phyloP scores from a whole-genome alignment of 352 stramenopile species.

The Blastocystis sp. region DNA sequence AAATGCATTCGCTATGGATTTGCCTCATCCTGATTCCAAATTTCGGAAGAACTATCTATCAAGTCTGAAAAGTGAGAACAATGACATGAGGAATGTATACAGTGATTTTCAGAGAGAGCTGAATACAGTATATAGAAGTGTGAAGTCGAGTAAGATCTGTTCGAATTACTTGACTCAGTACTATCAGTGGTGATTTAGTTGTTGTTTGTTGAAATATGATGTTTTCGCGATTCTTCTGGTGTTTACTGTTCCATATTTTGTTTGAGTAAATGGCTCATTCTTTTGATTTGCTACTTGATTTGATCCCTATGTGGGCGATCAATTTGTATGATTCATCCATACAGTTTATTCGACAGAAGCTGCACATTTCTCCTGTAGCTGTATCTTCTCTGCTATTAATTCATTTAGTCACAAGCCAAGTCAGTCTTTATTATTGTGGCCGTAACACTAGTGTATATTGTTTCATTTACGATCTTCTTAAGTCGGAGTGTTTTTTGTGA shows the following conservation, averaged over 20 bases:
- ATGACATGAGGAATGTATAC: conserved; percentile 25
- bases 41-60: conserved; percentile 29
- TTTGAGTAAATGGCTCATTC: neutral
- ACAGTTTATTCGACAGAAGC: neutral
- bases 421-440: neutral
- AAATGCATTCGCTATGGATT: conserved; percentile 32
- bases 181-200: conserved; percentile 10
- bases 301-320: neutral
- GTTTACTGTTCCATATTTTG: neutral
- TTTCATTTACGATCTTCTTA: neutral
- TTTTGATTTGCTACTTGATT: neutral
- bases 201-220: neutral
- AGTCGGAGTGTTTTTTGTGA: neutral
- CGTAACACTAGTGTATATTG: neutral
- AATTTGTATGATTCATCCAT: neutral
- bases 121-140: neutral
- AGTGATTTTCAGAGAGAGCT: conserved; percentile 18
- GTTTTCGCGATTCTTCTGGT: neutral
- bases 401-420: neutral
- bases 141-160: neutral
- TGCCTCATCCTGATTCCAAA: conserved; percentile 40
- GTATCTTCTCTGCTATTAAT: neutral
- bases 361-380: neutral
- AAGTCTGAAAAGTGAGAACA: neutral
- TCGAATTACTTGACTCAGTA: neutral